These are phyloP conservation scores for Metschnikowia shivogae DNA, from an alignment of 805 yeast genomes.

Conservation along the genomic window DNA sequence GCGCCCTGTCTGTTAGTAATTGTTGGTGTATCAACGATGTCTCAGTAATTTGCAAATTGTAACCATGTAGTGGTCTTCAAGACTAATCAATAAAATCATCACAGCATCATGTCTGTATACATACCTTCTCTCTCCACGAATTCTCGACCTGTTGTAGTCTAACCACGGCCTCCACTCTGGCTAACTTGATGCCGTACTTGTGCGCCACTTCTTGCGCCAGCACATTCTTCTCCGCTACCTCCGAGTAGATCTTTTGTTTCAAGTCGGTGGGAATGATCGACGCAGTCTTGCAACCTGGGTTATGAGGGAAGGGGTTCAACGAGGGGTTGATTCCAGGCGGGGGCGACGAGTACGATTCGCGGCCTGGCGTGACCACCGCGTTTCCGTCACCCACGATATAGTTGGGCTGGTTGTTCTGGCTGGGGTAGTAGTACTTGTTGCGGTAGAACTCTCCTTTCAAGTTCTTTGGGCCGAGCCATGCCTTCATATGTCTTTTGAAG, in stretches of 20 bases:
- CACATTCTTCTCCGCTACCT: constrained; percentile 47
- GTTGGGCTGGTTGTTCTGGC: constrained; percentile 65
- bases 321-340: constrained; percentile 20
- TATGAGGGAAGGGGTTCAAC: constrained; percentile 81
- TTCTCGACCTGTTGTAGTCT: constrained; percentile 64
- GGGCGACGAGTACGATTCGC: constrained; percentile 19
- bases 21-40: not conserved
- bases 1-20: constrained; percentile 45
- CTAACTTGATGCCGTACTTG: constrained; percentile 73
- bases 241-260: constrained; percentile 57
- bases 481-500: constrained; percentile 60
- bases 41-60: constrained; percentile 28
- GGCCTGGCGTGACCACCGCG: constrained; percentile 18
- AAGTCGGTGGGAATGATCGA: constrained; percentile 53
- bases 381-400: constrained; percentile 59
- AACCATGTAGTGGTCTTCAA: constrained; percentile 67
- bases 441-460: constrained; percentile 74
- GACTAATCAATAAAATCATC: constrained; percentile 72
- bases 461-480: constrained; percentile 79
- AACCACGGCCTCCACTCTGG: constrained; percentile 85
- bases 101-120: constrained; percentile 31
- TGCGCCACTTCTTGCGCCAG: constrained; percentile 73
- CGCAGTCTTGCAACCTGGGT: constrained; percentile 66
- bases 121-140: constrained; percentile 56
- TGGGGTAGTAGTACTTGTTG: constrained; percentile 70